Evolutionary conservation across 176 grass and related monocot genomes (phyloP), one percentile per base, ranked within the genome.

Genomic region (Oryza nivara): DNA sequence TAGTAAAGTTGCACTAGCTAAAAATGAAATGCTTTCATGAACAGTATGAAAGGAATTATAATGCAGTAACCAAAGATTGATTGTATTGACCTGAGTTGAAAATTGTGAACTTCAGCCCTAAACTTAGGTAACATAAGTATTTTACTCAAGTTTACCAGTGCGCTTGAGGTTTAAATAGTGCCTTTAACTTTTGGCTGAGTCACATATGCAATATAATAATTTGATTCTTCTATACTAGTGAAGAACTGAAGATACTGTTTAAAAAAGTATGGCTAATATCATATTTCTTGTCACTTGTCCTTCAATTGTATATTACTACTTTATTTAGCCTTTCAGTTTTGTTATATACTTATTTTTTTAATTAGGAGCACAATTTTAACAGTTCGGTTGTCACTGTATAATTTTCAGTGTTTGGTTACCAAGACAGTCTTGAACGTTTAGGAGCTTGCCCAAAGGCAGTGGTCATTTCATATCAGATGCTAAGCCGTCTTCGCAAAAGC

Each of bases 381-480:
- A 72, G 58, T 36, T 86, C 16, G 48, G 84, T 54, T 60, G 28
- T 51, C 82, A 35, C 90, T 58, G 84, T 73, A 11, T 80, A 14
- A 44, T 90, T 88, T 83, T 69, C 87, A 98, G 95, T 98, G 71
- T 98, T 98, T 89, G 92, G 95, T 45, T 89, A 65, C 80, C 92
- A 85, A 85, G 90, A 95, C 87, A 95, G 74, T 92, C 90, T 98
- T 74, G 91, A 95, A 52, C 76, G 90, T 88, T 75, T 98, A 86
- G 89, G 83, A 83, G 81, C 80, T 80, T 91, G 68, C 76, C 95
- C 91, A 7, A 92, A 79, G 66, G 91, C 89, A 48, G 95, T 98
- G 45, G 77, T 98, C 88, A 90, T 89, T 92, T 98, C 95, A 54
- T 95, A 98, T 76, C 88, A 77, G 77, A 98, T 98, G 95, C 87